These are phyloP conservation scores for Stereocaulon alpinum DNA, from an alignment of 495 filamentous ascomycete genomes.

Conservation along the genomic window DNA sequence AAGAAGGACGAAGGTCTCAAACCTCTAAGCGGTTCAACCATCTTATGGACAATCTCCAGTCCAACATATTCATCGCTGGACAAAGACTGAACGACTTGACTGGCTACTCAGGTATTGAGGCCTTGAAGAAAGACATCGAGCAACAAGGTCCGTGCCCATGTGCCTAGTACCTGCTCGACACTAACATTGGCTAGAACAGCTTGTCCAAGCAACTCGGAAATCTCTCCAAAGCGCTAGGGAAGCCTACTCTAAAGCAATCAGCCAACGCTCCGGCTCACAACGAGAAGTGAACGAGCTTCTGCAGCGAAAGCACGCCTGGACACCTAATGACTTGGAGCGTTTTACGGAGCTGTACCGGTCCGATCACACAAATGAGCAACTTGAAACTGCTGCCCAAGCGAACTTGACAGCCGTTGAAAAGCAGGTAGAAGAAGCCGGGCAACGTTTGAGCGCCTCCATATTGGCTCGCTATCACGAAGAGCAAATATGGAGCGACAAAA, in stretches of 20 bases:
- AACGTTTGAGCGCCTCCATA: constrained; percentile 65
- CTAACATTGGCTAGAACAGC: constrained; percentile 40
- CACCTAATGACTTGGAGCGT: constrained; percentile 74
- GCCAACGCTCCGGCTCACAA: constrained; percentile 72
- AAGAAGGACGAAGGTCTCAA: constrained; percentile 60
- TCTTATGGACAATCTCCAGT: constrained; percentile 82
- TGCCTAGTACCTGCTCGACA: constrained; percentile 2
- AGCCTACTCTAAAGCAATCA: constrained; percentile 66
- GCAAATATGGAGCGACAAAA: constrained; percentile 98
- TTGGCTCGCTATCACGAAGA: constrained; percentile 93
- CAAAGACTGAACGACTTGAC: constrained; percentile 88
- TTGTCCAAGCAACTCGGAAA: constrained; percentile 50
- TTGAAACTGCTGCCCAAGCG: constrained; percentile 64
- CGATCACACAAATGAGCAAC: constrained; percentile 87
- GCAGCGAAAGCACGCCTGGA: constrained; percentile 90
- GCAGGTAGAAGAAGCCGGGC: constrained; percentile 62
- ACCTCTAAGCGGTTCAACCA: constrained; percentile 61
- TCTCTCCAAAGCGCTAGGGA: constrained; percentile 61
- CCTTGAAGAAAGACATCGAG: constrained; percentile 66
- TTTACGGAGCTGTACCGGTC: constrained; percentile 88
- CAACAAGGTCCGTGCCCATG: constrained; percentile 42
- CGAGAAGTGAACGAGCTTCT: constrained; percentile 91
- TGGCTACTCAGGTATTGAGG: constrained; percentile 87
- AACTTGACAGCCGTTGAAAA: constrained; percentile 63
- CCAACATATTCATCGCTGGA: constrained; percentile 70